phyloP scores from a whole-genome alignment of 83 land plant species.

The Diphasiastrum complanatum region DNA sequence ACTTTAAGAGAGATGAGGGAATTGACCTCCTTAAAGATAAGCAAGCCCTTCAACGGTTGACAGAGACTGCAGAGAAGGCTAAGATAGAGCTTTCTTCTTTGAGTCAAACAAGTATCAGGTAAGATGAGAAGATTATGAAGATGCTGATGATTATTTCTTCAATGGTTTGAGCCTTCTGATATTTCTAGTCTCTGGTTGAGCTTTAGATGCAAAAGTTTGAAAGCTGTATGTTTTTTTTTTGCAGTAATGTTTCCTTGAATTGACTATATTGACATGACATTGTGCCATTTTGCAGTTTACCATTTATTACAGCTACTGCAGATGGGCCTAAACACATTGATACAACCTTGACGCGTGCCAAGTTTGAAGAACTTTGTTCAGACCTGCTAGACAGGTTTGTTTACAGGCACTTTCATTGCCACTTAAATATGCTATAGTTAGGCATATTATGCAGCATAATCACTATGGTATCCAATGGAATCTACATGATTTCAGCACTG shows the following conservation, averaged over 20 bases:
- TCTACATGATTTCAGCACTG: no score
- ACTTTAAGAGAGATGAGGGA: slow-evolving; percentile 68
- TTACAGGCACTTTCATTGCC: neutral
- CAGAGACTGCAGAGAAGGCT: slow-evolving; percentile 89
- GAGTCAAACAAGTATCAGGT: slow-evolving; percentile 75
- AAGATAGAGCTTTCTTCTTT: slow-evolving; percentile 73
- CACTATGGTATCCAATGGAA: no score
- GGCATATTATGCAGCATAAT: no score
- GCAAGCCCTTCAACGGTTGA: slow-evolving; percentile 74
- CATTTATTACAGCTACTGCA: slow-evolving; percentile 80
- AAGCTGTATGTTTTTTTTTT: neutral
- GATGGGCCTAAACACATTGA: slow-evolving; percentile 84
- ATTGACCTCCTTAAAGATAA: slow-evolving; percentile 77
- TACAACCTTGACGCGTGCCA: slow-evolving; percentile 56
- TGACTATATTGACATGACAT: neutral
- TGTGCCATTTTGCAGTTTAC: slow-evolving; percentile 50
- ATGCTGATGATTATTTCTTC: neutral
- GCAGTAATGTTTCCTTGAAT: neutral
- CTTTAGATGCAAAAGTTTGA: neutral
- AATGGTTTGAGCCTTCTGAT: neutral
- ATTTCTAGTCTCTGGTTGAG: neutral
- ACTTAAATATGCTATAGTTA: no score
- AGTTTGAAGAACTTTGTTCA: slow-evolving; percentile 66
- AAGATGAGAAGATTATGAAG: neutral
- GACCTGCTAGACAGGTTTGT: slow-evolving; percentile 61